Evolutionary conservation across 1,139 yeast species (phyloP).

Genomic region (Debaryomyces psychrophilus): DNA sequence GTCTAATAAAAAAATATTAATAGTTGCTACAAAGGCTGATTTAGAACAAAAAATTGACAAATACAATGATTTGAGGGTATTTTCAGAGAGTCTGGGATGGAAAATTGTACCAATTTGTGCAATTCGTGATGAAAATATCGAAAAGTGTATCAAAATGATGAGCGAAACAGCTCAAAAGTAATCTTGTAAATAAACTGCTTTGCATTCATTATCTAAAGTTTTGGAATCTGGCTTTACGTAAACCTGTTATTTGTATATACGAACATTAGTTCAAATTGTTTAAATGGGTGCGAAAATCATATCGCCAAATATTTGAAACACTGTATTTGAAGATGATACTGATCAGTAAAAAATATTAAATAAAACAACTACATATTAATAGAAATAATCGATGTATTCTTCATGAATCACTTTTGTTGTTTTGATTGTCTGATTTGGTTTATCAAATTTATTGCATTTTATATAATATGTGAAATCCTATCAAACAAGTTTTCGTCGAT

Average conservation of each 20-base stretch:
- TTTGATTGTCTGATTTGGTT: too few relatives aligned
- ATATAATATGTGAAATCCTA: too few relatives aligned
- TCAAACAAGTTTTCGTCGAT: too few relatives aligned
- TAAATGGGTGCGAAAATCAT: constrained; percentile 1
- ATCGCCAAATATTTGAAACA: too few relatives aligned
- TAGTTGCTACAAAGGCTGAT: constrained; percentile 94
- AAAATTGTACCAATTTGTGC: constrained; percentile 86
- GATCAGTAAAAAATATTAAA: too few relatives aligned
- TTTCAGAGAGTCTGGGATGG: constrained; percentile 54
- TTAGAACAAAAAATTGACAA: constrained; percentile 53
- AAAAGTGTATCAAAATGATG: constrained; percentile 71
- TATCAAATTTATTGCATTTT: too few relatives aligned
- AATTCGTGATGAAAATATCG: constrained; percentile 67
- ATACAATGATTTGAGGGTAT: constrained; percentile 45
- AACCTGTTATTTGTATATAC: not conserved
- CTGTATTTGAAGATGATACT: too few relatives aligned
- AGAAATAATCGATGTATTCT: too few relatives aligned
- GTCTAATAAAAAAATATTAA: constrained; percentile 60
- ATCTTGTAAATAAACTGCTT: constrained; percentile 2
- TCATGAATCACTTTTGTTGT: too few relatives aligned
- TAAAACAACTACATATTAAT: too few relatives aligned
- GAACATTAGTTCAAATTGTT: not conserved
- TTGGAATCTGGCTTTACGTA: not conserved
- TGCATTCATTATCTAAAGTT: not conserved
- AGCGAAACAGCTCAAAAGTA: constrained; percentile 51